Evolutionary conservation across 768 basidiomycete species (phyloP).

Genomic region (Trametes cubensis): DNA sequence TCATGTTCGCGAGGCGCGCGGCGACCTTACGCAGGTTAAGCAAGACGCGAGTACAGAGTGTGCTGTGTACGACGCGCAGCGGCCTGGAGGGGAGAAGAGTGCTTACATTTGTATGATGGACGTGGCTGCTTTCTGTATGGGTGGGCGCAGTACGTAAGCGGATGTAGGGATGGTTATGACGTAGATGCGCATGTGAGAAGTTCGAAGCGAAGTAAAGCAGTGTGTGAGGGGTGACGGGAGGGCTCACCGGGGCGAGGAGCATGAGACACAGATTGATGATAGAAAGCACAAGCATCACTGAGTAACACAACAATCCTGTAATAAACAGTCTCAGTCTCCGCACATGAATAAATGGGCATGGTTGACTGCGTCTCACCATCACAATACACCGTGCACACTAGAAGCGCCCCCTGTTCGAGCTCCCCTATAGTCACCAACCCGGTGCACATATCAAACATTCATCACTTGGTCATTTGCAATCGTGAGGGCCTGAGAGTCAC

Average conservation of each 20-base stretch:
- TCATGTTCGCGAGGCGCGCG: neutral
- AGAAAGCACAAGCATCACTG: conserved; percentile 1
- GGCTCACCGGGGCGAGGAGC: conserved; percentile 6
- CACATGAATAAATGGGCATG: too few species aligned
- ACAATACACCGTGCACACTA: conserved; percentile 13
- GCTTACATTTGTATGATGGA: conserved; percentile 2
- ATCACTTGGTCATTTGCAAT: too few species aligned
- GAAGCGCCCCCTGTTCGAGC: neutral
- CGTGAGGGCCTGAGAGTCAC: neutral
- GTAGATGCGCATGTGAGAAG: too few species aligned
- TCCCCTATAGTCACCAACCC: neutral
- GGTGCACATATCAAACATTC: too few species aligned
- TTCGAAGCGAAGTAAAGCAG: too few species aligned
- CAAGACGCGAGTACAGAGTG: conserved; percentile 5
- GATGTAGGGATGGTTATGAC: too few species aligned
- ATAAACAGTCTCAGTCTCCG: neutral
- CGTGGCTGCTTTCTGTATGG: neutral
- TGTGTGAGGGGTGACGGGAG: too few species aligned
- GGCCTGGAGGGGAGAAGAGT: neutral
- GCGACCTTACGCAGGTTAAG: conserved; percentile 11
- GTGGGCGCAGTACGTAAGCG: neutral
- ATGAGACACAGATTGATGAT: conserved; percentile 10
- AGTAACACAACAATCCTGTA: conserved; percentile 13
- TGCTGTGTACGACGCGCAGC: conserved; percentile 4
- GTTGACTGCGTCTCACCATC: conserved; percentile 5